These are phyloP conservation scores for Irpex rosettiformis DNA, from an alignment of 1,284 basidiomycete genomes.

Conservation along the genomic window DNA sequence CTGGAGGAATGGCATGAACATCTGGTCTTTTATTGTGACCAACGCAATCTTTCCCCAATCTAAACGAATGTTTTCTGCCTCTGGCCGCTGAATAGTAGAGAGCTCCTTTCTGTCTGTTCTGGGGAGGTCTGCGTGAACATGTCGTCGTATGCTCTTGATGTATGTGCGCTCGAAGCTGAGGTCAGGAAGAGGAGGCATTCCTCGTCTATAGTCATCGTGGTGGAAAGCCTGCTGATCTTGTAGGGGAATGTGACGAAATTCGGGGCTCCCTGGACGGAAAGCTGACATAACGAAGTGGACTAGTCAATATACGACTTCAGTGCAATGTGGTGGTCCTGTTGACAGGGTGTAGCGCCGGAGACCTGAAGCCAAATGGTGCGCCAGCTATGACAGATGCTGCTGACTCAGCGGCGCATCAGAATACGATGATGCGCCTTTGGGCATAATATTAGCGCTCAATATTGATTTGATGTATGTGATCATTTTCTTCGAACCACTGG, in stretches of 20 bases:
- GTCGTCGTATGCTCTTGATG: constrained; percentile 54
- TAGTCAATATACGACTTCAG: not conserved
- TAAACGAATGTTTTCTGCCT: constrained; percentile 37
- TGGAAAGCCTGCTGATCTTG: not conserved
- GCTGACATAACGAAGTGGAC: not conserved
- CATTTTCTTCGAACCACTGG: not conserved
- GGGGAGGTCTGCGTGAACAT: constrained; percentile 38
- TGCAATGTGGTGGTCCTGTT: not conserved
- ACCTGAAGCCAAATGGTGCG: not conserved
- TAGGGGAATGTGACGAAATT: not conserved
- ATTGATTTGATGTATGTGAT: not conserved
- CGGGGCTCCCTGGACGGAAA: not conserved
- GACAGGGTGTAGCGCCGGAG: not conserved
- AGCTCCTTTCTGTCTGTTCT: constrained; percentile 17
- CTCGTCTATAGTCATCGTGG: constrained; percentile 1
- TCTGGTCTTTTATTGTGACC: constrained; percentile 65
- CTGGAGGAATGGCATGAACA: constrained; percentile 64
- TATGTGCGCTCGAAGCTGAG: constrained; percentile 72
- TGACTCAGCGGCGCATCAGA: constrained; percentile 2
- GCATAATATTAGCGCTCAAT: not conserved
- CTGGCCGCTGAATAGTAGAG: constrained; percentile 15
- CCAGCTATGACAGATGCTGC: not conserved
- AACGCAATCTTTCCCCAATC: constrained; percentile 60
- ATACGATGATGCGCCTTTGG: not conserved
- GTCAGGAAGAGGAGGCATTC: constrained; percentile 41